A percentile compares a stretch with the other conserved stretches of the same genome.
Evolutionary conservation across 73 alveolate genomes (phyloP).

Genomic region (Tetrahymena elliotti): DNA sequence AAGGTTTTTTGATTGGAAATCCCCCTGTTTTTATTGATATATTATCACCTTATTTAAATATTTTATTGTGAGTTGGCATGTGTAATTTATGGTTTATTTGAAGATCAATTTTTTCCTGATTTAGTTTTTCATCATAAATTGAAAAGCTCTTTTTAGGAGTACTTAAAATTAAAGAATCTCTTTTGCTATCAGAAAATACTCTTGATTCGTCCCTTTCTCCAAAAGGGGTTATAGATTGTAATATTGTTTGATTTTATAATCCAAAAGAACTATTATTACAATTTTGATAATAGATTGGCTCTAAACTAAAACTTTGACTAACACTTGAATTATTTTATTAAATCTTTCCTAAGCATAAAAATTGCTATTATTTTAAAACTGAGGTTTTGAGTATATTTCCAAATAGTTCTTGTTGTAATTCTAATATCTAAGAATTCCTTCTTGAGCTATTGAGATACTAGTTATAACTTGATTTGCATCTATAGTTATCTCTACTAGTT

Average conservation of each 20-base stretch:
- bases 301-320: neutral
- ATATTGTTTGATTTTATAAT: neutral
- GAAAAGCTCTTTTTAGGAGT: neutral
- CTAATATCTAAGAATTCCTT: neutral
- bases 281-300: neutral
- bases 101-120: neutral
- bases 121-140: neutral
- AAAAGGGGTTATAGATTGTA: neutral
- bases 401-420: neutral
- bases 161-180: neutral
- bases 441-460: neutral
- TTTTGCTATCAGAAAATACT: neutral
- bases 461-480: neutral
- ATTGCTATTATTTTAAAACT: neutral
- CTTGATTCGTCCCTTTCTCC: neutral
- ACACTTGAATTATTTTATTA: neutral
- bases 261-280: neutral
- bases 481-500: neutral
- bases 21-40: neutral
- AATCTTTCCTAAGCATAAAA: neutral
- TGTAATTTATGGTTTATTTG: neutral
- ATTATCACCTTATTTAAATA: neutral
- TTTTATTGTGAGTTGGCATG: neutral
- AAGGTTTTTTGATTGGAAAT: neutral
- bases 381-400: neutral